Evolutionary conservation across 108 stramenopile species (phyloP), one percentile per base, ranked within the genome.

Genomic region (Ochromonas danica): DNA sequence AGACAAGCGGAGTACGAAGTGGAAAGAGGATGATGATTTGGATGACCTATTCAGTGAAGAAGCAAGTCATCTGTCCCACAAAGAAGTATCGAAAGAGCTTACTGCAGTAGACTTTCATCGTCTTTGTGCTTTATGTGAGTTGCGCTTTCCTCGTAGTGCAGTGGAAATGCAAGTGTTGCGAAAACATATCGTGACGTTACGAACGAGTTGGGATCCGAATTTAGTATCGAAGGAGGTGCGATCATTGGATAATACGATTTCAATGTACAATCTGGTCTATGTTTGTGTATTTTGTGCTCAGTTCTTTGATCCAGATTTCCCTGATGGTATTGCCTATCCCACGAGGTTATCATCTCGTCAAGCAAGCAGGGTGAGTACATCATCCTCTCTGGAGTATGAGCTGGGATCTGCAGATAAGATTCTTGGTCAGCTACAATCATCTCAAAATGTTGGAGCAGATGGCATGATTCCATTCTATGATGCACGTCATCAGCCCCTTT

Each of bases 301-400:
- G 40, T 75, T 75, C 51, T 75, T 75, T 25, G 72, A 75, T 75
- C 72, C 72, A 6, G 72, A 45, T 31, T 75, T 39, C 31, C 45
- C 43, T 10, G 72, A 42, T 41, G 72, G 72, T 42, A 33, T 75
- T 10, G 51, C 72, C 17, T 60, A 27, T 25, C 72, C 72, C n/a
- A n/a, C n/a, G n/a, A n/a, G n/a, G n/a, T n/a, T n/a, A n/a, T n/a
- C n/a, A n/a, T n/a, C n/a, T n/a, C n/a, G n/a, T n/a, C n/a, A n/a
- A n/a, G n/a, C n/a, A n/a, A n/a, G n/a, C n/a, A n/a, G n/a, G n/a
- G n/a, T n/a, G n/a, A n/a, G n/a, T n/a, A n/a, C n/a, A n/a, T n/a
- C n/a, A n/a, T n/a, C n/a, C n/a, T n/a, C n/a, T n/a, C n/a, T n/a
- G n/a, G n/a, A n/a, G n/a, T n/a, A n/a, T n/a, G n/a, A n/a, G n/a